A percentile compares a stretch with the other conserved stretches of the same genome.
Conservation (phyloP, 306 rosid species). For the Cicer judaicum region DNA sequence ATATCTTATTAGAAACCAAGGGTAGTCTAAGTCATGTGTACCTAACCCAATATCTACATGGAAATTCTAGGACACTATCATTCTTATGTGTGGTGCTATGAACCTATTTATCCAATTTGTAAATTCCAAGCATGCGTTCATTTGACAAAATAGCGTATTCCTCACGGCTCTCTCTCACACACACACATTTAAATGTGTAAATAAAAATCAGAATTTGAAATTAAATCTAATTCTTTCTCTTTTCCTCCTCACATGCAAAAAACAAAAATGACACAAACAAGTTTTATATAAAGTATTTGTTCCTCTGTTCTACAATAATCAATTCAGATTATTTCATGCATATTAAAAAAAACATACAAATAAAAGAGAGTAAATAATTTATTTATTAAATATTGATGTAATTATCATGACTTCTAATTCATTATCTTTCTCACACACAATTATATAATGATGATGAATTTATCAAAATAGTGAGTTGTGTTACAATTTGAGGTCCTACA, state of each 20-base stretch:
- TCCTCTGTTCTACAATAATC: too few relatives aligned
- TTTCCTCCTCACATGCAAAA: not conserved
- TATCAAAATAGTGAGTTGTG: too few relatives aligned
- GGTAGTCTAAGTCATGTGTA: slow-evolving; percentile 33
- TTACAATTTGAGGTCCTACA: too few relatives aligned
- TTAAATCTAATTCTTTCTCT: not conserved
- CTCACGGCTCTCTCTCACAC: slow-evolving; percentile 33
- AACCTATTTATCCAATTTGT: not conserved
- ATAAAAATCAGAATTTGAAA: not conserved
- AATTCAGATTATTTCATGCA: too few relatives aligned
- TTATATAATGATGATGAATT: too few relatives aligned
- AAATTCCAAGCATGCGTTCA: slow-evolving; percentile 6
- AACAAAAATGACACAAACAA: too few relatives aligned
- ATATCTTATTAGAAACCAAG: not conserved
- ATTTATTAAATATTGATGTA: too few relatives aligned
- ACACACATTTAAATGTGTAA: not conserved
- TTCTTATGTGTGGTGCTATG: not conserved
- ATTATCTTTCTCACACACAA: too few relatives aligned
- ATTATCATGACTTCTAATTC: too few relatives aligned
- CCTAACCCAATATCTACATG: slow-evolving; percentile 48
- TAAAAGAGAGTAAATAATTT: too few relatives aligned
- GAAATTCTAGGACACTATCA: not conserved
- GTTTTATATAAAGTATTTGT: too few relatives aligned
- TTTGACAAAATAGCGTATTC: slow-evolving; percentile 34
- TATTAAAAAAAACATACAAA: too few relatives aligned